Percentiles rank a stretch among this genome's conserved stretches.
Conservation (phyloP, 192 early-diverging fungal species). For the Pilobolus umbonatus region DNA sequence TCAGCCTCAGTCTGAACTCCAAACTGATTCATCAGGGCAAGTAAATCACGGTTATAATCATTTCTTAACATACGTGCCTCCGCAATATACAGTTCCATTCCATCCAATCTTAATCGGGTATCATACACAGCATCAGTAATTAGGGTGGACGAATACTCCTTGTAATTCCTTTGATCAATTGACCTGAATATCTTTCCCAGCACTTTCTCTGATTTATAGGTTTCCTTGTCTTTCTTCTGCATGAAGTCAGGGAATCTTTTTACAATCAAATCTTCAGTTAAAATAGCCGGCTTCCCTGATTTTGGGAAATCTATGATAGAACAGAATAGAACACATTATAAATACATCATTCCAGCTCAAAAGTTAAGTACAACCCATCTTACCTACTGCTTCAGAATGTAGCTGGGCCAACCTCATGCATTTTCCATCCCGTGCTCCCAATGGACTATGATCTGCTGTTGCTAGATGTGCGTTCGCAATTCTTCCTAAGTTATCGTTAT, state of each 20-base stretch:
- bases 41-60: conserved; percentile 50
- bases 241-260: conserved; percentile 66
- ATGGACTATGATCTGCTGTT: conserved; percentile 42
- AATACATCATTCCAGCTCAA: not conserved
- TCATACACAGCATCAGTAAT: conserved; percentile 25
- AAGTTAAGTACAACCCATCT: conserved; percentile 5
- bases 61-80: conserved; percentile 39
- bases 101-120: conserved; percentile 37
- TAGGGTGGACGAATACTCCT: conserved; percentile 36
- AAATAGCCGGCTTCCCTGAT: conserved; percentile 50
- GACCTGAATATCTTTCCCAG: conserved; percentile 51
- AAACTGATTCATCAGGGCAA: conserved; percentile 61
- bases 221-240: conserved; percentile 50
- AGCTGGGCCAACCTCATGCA: conserved; percentile 61
- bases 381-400: conserved; percentile 70
- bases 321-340: not conserved
- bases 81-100: conserved; percentile 47
- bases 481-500: conserved; percentile 57
- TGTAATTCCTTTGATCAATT: conserved; percentile 38
- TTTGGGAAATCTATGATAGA: conserved; percentile 61
- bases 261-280: conserved; percentile 39
- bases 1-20: conserved; percentile 43
- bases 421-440: conserved; percentile 44
- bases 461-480: conserved; percentile 71
- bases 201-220: conserved; percentile 51